These are phyloP conservation scores for Pseudogymnoascus sp. DNA, from an alignment of 2,329 filamentous ascomycete genomes.

Conservation along the genomic window DNA sequence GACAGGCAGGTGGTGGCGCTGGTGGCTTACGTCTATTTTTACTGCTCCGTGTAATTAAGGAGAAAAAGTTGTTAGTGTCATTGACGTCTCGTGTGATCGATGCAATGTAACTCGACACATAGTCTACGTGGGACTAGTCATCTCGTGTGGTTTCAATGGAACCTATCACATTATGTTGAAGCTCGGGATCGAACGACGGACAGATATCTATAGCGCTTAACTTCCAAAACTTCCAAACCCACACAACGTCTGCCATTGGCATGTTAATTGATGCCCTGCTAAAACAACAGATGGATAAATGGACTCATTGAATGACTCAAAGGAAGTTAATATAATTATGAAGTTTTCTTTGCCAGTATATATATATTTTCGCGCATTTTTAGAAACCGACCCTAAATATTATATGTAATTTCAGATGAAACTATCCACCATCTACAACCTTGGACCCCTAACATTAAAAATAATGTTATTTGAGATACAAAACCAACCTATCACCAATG, in stretches of 20 bases:
- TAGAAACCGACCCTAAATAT: not conserved
- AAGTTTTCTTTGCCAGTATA: not conserved
- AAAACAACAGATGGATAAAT: not conserved
- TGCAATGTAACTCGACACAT: not conserved
- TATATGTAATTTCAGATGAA: not conserved
- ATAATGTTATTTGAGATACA: not conserved
- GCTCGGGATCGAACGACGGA: not conserved
- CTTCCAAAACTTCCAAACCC: not conserved
- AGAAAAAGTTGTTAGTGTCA: not conserved
- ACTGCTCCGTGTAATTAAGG: slow-evolving; percentile 4
- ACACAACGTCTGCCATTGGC: not conserved
- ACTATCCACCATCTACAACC: not conserved
- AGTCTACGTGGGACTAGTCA: not conserved
- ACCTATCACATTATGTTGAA: not conserved
- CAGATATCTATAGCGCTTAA: not conserved
- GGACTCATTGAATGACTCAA: not conserved
- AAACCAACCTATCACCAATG: not conserved
- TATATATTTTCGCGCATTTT: not conserved
- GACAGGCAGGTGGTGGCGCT: not conserved
- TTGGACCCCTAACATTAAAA: not conserved
- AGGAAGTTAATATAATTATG: not conserved
- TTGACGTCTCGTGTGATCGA: not conserved
- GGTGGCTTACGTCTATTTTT: not conserved
- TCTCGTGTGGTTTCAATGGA: not conserved
- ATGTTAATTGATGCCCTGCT: not conserved